Base-by-base conservation (phyloP, 306 rosid species). In the Vigna nakashimae region DNA sequence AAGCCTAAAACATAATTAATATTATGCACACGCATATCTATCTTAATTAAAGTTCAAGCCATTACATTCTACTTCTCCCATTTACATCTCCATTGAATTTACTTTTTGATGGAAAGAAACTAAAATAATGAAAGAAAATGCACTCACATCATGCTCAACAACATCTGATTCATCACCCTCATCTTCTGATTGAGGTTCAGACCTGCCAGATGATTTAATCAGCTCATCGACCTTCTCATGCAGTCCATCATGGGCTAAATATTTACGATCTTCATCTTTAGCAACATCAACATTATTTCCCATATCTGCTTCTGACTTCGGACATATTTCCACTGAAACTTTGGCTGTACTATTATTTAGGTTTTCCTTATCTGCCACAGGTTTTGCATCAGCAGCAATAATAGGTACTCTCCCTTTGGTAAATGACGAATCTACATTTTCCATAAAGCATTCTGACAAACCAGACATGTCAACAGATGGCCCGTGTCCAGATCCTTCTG, bases 61-160 rank as follows among this genome's bases (percentile, higher is more conserved):
- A 60, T 42, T 28, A 70, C 56, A 55, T 52, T 71, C 63, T 26
- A 62, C 77, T 28, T 43, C 55, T 40, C 46, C 46, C 46, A 15
- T 69, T 69, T 57, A 32, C 64, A 64, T 63, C 67, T 49, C 12
- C 53, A 64, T 3, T 69, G 26, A 75, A 75, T 75, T 26, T 36
- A 38, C 40, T 71, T 85, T 30, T 46, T 18, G 43, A 28, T 53
- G 48, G n/a, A 43, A 66, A 16, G 13, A 42, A 71, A 71, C 32
- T 7, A 75, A 30, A 69, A 63, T 36, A 73, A 20, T 7, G 40
- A 57, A 48, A 75, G 49, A 7, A 83, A 62, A 64, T 36, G 24
- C 69, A 85, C 97, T 88, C 84, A 92, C 98, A 85, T 92, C 98
- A 24, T 90, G 93, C 84, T 90, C 97, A 58, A 92, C 81, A 46